Evolutionary conservation across 768 basidiomycete genomes (phyloP), one percentile per base, ranked within the genome.

Genomic region (Suillus fuscotomentosus): DNA sequence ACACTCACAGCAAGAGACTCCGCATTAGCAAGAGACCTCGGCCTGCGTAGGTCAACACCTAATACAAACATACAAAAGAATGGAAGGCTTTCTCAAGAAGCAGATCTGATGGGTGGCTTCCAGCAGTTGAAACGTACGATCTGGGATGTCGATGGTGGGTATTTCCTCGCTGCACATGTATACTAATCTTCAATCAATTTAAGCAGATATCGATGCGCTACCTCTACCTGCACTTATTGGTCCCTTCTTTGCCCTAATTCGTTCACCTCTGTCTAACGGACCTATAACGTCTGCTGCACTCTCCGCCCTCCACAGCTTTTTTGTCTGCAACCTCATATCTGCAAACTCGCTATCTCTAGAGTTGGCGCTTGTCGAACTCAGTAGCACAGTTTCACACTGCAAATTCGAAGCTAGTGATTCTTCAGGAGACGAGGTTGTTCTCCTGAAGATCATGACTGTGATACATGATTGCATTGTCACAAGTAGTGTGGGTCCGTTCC

Each of bases 331-430:
- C 31, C 80, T 96, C 71, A 87, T 97, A 57, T 83, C 81, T 11
- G 77, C 84, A 15, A 73, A 79, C 45, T 85, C 90, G 50, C 66
- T 82, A 59, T 79, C 82, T 43, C 77, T 96, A 66, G 84, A 89
- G 67, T 73, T 79, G 61, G 90, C 91, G 6, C 83, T 99, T 60
- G 81, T 88, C 20, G 92, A 94, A 66, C 83, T 97, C 64, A 96
- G 95, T 74, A 90, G 86, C 65, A 89, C 97, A 0, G 86, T 96
- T 14, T 94, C 97, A 6, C 94, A 94, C 72, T 98, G 97, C 83
- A 95, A 97, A 78, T 99, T 99, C 72, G 97, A 99, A 77, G 93
- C 94, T 5, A 97, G 93, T 71, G 95, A 98, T 73, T 94, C 94
- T 2, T 94, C 95, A n/a, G 92, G 94, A 6, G 97, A 99, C 77